A percentile compares a stretch with the other conserved stretches of the same genome.
Evolutionary conservation across 495 filamentous ascomycete genomes (phyloP).

Genomic region (Lasiosphaeria miniovina): DNA sequence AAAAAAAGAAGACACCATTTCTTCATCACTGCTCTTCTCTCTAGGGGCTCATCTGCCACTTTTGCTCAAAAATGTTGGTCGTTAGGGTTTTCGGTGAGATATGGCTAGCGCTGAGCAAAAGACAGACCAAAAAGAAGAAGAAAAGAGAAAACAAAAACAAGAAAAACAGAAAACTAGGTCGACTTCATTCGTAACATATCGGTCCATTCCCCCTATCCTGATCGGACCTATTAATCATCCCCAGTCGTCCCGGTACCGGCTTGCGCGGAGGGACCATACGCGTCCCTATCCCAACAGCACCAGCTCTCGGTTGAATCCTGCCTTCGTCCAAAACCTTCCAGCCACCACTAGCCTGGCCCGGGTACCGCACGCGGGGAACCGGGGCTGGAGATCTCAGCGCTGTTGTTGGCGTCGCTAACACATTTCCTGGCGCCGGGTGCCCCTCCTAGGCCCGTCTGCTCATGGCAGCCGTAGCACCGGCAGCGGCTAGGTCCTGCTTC

Average conservation of each 20-base stretch:
- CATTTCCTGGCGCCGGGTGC: background rate
- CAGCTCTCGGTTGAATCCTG: no score
- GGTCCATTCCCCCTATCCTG: background rate
- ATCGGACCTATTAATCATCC: background rate
- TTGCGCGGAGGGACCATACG: no score
- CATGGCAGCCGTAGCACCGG: slow-evolving; percentile 53
- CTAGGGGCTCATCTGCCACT: background rate
- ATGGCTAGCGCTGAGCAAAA: background rate
- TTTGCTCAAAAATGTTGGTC: background rate
- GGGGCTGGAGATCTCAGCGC: background rate
- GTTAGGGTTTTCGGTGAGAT: background rate
- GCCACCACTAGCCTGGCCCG: background rate
- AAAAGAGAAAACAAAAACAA: no score
- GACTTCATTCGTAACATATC: background rate
- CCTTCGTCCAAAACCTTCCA: background rate
- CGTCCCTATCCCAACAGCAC: no score
- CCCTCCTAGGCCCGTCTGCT: slow-evolving; percentile 42
- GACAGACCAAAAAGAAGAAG: background rate
- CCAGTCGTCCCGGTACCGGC: background rate
- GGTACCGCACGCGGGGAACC: background rate
- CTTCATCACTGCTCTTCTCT: background rate
- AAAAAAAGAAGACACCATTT: background rate
- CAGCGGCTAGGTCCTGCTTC: slow-evolving; percentile 50
- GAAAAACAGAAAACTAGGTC: no score
- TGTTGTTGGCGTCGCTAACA: background rate